Percentiles rank a stretch among this genome's conserved stretches.
Evolutionary conservation across 768 basidiomycete genomes (phyloP).

Genomic region (Tulasnella calospora): DNA sequence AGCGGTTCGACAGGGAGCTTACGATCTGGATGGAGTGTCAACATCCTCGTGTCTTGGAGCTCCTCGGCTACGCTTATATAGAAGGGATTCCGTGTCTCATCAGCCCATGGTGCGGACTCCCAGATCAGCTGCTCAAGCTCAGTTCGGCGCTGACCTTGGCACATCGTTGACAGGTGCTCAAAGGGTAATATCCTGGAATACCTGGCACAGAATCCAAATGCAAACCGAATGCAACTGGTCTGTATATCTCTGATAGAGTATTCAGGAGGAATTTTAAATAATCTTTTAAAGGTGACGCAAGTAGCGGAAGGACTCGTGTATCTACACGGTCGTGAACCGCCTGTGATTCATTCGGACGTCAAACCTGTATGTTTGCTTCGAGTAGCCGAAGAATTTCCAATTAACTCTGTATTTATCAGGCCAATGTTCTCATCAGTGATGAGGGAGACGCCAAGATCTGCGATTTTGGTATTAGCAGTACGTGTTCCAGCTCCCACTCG

Average conservation of each 20-base stretch:
- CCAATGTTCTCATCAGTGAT: slow-evolving; percentile 14
- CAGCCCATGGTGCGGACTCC: not conserved
- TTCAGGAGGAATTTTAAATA: too few species aligned
- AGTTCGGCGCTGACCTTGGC: too few species aligned
- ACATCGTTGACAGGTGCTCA: too few species aligned
- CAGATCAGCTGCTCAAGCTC: too few species aligned
- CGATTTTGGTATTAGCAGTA: slow-evolving; percentile 15
- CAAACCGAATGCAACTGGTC: too few species aligned
- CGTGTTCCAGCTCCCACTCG: too few species aligned
- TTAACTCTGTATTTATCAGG: not conserved
- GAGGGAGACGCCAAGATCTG: not conserved
- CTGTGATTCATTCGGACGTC: slow-evolving; percentile 28
- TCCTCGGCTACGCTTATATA: slow-evolving; percentile 11
- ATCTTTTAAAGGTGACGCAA: slow-evolving; percentile 13
- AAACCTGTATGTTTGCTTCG: slow-evolving; percentile 25
- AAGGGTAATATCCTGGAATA: not conserved
- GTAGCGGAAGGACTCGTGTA: slow-evolving; percentile 27
- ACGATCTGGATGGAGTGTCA: not conserved
- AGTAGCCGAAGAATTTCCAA: too few species aligned
- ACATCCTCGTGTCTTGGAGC: slow-evolving; percentile 2
- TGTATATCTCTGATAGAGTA: too few species aligned
- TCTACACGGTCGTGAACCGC: slow-evolving; percentile 25
- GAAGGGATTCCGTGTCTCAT: not conserved
- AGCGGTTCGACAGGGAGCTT: not conserved
- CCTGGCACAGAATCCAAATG: too few species aligned